Evolutionary conservation across 78 protist species (phyloP).

Genomic region (Cyanophora paradoxa): DNA sequence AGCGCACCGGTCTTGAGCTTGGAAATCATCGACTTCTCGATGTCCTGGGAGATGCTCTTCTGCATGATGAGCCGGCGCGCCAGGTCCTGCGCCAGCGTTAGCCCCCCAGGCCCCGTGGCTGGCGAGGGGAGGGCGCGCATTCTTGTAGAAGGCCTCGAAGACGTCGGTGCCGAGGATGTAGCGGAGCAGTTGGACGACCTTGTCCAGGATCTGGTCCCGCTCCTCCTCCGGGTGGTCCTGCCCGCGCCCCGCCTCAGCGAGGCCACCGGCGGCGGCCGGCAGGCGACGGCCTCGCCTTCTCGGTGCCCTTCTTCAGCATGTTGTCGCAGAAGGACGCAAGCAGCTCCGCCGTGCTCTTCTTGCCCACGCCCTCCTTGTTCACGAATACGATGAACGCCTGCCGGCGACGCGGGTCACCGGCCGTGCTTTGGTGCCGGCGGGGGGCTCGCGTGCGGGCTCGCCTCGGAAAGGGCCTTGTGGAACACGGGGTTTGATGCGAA

Average conservation of each 20-base stretch:
- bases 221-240: constrained; percentile 33
- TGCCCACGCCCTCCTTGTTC: constrained; percentile 12
- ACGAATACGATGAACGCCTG: constrained; percentile 9
- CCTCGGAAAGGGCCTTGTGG: constrained; percentile 15
- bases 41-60: constrained; percentile 64
- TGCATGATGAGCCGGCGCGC: constrained; percentile 79
- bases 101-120: no score
- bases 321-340: constrained; percentile 14
- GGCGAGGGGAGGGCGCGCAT: no score
- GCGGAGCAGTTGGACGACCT: constrained; percentile 65
- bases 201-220: constrained; percentile 42
- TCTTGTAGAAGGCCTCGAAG: constrained; percentile 93
- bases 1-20: constrained; percentile 82
- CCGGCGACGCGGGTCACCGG: no score
- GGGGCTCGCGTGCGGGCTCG: no score
- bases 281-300: no score
- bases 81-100: no score
- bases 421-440: no score
- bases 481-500: constrained; percentile 4
- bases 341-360: constrained; percentile 4
- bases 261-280: no score
- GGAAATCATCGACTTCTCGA: constrained; percentile 75
- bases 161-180: constrained; percentile 81
- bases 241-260: no score
- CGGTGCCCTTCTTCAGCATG: no score